These are phyloP conservation scores for Rehmannia glutinosa DNA, from an alignment of 257 asterid genomes.

Conservation along the genomic window DNA sequence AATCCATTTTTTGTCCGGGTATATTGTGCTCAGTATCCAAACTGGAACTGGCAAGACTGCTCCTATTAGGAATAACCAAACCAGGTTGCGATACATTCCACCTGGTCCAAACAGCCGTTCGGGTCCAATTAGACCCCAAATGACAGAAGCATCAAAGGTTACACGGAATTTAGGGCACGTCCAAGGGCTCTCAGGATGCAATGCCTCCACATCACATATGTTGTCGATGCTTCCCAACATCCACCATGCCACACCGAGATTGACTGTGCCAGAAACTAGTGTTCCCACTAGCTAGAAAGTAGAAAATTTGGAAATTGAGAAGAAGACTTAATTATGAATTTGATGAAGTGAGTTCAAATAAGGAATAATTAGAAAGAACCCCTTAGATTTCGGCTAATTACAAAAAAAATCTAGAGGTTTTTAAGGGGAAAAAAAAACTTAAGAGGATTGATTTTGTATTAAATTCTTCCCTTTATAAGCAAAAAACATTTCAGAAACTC, in stretches of 20 bases:
- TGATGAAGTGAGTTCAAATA: background rate
- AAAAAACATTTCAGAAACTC: too few relatives aligned
- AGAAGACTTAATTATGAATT: background rate
- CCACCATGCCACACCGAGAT: conserved; percentile 91
- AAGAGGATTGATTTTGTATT: too few relatives aligned
- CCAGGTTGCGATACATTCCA: conserved; percentile 75
- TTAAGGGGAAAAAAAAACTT: too few relatives aligned
- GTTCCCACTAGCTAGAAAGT: conserved; percentile 61
- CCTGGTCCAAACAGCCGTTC: conserved; percentile 68
- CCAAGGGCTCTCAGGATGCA: conserved; percentile 91
- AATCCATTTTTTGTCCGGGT: conserved; percentile 87
- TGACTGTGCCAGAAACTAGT: conserved; percentile 63
- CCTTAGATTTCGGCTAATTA: too few relatives aligned
- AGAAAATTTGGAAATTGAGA: background rate
- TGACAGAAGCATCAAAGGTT: conserved; percentile 80
- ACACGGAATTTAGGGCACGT: conserved; percentile 86
- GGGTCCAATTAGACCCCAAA: conserved; percentile 91
- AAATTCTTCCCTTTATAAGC: too few relatives aligned
- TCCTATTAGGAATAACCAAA: conserved; percentile 84
- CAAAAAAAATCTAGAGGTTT: too few relatives aligned
- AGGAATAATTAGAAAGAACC: too few relatives aligned
- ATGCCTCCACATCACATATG: conserved; percentile 72
- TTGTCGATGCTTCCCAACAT: conserved; percentile 75
- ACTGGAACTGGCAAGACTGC: conserved; percentile 83
- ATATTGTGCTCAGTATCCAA: conserved; percentile 75